A percentile compares a stretch with the other conserved stretches of the same genome.
Conservation (phyloP, 768 basidiomycete genomes). For the Mrakia blollopis region DNA sequence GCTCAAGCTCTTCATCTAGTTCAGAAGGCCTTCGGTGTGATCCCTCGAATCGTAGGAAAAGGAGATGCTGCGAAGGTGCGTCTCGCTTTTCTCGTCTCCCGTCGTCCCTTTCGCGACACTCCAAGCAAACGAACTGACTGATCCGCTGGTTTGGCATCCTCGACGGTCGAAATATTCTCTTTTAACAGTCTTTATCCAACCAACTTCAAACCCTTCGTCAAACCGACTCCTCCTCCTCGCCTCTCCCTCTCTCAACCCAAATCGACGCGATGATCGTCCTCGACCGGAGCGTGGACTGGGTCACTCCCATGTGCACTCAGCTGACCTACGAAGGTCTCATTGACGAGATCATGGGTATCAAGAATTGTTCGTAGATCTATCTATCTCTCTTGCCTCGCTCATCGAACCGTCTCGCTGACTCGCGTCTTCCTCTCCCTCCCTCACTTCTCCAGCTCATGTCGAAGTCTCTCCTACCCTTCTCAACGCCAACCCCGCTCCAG, state of each 20-base stretch:
- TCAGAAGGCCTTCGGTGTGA: conserved; percentile 78
- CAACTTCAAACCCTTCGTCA: conserved; percentile 62
- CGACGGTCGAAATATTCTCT: not conserved
- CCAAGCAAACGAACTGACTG: too few species aligned
- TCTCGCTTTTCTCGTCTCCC: not conserved
- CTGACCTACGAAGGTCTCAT: conserved; percentile 94
- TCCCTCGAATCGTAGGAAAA: conserved; percentile 88
- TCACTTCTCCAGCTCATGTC: conserved; percentile 43
- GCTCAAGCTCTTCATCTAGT: conserved; percentile 71
- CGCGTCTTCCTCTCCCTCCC: not conserved
- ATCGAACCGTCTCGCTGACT: not conserved
- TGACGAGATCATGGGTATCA: conserved; percentile 85
- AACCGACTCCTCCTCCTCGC: conserved; percentile 43
- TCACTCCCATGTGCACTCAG: conserved; percentile 91
- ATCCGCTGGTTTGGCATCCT: not conserved
- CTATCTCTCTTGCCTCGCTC: not conserved
- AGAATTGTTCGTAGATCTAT: conserved; percentile 60
- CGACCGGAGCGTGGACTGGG: conserved; percentile 88
- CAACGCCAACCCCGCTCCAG: conserved; percentile 33
- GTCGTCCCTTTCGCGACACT: not conserved
- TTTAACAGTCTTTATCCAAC: conserved; percentile 63
- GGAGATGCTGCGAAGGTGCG: conserved; percentile 61
- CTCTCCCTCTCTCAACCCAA: conserved; percentile 49
- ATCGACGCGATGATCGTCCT: conserved; percentile 84
- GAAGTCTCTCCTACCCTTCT: conserved; percentile 43